Evolutionary conservation across 139 green algal species (phyloP).

Genomic region (Asterochloris sp.): DNA sequence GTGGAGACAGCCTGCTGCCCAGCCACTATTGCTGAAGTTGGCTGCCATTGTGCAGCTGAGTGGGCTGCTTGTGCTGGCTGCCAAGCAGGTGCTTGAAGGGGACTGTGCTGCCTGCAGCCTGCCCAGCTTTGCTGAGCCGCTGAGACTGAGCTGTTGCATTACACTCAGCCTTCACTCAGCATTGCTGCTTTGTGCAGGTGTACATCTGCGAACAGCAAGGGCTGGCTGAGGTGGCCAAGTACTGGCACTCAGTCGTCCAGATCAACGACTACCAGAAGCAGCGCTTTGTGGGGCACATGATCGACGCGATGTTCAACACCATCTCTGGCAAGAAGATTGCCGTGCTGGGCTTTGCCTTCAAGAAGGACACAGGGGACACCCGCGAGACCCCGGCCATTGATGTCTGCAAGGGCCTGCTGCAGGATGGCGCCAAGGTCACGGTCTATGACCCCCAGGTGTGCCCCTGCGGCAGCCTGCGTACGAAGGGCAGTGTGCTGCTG

Average conservation of each 20-base stretch:
- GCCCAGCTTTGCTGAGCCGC: no score
- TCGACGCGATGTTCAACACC: slow-evolving; percentile 99
- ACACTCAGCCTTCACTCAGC: no score
- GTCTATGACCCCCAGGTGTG: slow-evolving; percentile 94
- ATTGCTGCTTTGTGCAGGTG: neutral
- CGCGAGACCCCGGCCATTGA: slow-evolving; percentile 98
- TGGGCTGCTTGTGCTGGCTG: no score
- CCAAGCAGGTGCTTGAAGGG: no score
- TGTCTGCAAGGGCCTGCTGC: slow-evolving; percentile 79
- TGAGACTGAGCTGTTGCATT: no score
- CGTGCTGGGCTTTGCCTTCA: slow-evolving; percentile 98
- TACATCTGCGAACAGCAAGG: slow-evolving; percentile 97
- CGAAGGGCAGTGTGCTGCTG: no score
- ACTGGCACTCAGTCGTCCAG: slow-evolving; percentile 86
- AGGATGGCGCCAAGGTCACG: slow-evolving; percentile 54
- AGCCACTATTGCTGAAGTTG: no score
- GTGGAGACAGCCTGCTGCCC: neutral
- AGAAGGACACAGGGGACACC: slow-evolving; percentile 95
- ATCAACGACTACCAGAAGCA: slow-evolving; percentile 99
- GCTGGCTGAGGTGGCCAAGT: slow-evolving; percentile 91
- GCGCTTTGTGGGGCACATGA: slow-evolving; percentile 92
- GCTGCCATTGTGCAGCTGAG: no score
- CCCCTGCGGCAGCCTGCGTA: no score
- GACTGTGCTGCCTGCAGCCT: no score
- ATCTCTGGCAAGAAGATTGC: slow-evolving; percentile 93